Percentiles rank a stretch among this genome's conserved stretches.
Evolutionary conservation across 192 early-diverging fungal species (phyloP).

Genomic region (Coemansia sp.): DNA sequence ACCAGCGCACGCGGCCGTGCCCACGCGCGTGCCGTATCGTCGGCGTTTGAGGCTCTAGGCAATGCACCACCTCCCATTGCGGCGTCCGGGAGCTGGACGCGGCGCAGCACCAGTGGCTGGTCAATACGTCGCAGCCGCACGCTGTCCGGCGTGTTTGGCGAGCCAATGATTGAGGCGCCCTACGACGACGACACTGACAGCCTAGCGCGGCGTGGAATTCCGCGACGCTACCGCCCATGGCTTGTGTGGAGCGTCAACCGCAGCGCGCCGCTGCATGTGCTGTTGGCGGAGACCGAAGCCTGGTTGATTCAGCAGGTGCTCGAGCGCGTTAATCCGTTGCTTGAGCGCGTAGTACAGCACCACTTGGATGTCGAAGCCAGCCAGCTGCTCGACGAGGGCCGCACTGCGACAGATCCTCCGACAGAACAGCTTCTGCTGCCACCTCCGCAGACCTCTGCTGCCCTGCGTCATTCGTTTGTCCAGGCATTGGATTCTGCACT

Average conservation of each 20-base stretch:
- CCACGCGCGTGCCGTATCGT: slow-evolving; percentile 46
- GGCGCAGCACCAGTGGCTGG: slow-evolving; percentile 10
- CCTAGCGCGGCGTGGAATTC: slow-evolving; percentile 9
- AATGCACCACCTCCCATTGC: slow-evolving; percentile 17
- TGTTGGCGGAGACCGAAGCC: slow-evolving; percentile 47
- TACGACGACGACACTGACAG: background rate
- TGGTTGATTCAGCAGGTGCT: slow-evolving; percentile 54
- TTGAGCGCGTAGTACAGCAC: slow-evolving; percentile 46
- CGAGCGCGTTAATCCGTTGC: slow-evolving; percentile 44
- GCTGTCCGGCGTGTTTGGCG: slow-evolving; percentile 16
- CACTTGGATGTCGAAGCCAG: slow-evolving; percentile 48
- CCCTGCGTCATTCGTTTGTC: slow-evolving; percentile 41
- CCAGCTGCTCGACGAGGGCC: slow-evolving; percentile 32
- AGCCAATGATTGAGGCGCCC: slow-evolving; percentile 10
- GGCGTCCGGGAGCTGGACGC: background rate
- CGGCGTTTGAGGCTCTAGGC: slow-evolving; percentile 42
- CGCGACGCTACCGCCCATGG: slow-evolving; percentile 47
- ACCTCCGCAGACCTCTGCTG: slow-evolving; percentile 23
- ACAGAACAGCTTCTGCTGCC: background rate
- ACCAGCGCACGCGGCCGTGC: slow-evolving; percentile 30
- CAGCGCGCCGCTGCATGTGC: slow-evolving; percentile 47
- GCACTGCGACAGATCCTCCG: background rate
- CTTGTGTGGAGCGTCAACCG: slow-evolving; percentile 38
- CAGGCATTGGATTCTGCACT: slow-evolving; percentile 30
- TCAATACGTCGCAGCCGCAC: slow-evolving; percentile 14